Base-by-base conservation (phyloP, 257 asterid species). In the Solanum pinnatisectum region DNA sequence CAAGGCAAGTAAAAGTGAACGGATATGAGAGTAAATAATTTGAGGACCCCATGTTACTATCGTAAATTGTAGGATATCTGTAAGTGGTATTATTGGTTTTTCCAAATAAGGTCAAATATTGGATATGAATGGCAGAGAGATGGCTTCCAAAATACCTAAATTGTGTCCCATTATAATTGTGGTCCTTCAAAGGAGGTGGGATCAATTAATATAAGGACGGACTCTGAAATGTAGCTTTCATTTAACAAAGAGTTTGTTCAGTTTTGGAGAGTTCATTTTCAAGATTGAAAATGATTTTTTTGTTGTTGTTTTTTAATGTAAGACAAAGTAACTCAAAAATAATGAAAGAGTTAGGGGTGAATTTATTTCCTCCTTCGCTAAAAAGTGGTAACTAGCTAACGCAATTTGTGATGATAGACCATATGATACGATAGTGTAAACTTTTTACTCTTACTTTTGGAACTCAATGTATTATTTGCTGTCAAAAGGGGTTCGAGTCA, bases 131-230 rank as follows among this genome's bases (percentile, higher is more conserved):
- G 85, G 16, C 70, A 81, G 42, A 18, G 70, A 46, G 42, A 46
- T 46, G 44, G 30, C 68, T 81, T 81, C 68, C 42, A 81, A 81
- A 46, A 81, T 81, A 81, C 70, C 67, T 81, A 30, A 81, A 81
- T 25, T 15, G 0, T 81, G 42, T 81, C 42, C 68, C 67, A 42
- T 52, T 78, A 8, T 25, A 0, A 40, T 46, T 32, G 85, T 81
- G 85, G 85, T 46, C 85, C 85, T 81, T 81, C 8, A 5, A 15
- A 42, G 65, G 59, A 79, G 84, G 15, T 42, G 25, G 65, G 3
- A 46, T 81, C 68, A 44, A 46, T 81, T 79, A 79, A 15, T 78
- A 14, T 25, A 42, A 20, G 15, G 63, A 10, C 2, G 18, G 82
- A 16, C 27, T 78, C 36, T 81, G 68, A 46, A 27, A 81, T 46